These are phyloP conservation scores for Aschersonia sp. DNA, from an alignment of 2,329 filamentous ascomycete genomes.

Conservation along the genomic window DNA sequence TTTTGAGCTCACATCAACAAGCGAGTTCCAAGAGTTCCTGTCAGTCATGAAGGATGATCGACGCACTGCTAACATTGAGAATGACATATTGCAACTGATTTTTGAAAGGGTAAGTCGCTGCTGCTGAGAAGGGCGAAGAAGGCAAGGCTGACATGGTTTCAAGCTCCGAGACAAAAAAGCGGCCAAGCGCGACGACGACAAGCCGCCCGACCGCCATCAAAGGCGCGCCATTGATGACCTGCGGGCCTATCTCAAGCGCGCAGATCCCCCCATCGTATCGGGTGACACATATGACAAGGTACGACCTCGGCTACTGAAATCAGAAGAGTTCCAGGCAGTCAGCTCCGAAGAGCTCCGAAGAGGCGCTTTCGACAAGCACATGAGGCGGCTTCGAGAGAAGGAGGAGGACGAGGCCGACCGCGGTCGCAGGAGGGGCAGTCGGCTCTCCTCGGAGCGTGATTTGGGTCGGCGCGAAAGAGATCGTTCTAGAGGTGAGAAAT, in stretches of 20 bases:
- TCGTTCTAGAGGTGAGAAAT: constrained; percentile 43
- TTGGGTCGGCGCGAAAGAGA: constrained; percentile 48
- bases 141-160: neutral
- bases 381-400: constrained; percentile 81
- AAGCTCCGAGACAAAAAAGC: constrained; percentile 74
- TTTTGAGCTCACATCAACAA: constrained; percentile 78
- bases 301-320: constrained; percentile 61
- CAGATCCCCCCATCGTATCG: constrained; percentile 67
- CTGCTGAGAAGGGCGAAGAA: too few relatives aligned
- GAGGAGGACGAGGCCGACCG: constrained; percentile 73
- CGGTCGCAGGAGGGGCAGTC: constrained; percentile 42
- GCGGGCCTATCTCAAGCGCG: constrained; percentile 72
- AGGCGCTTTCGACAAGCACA: constrained; percentile 79
- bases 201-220: constrained; percentile 71
- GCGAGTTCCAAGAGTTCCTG: constrained; percentile 78
- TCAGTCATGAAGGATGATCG: constrained; percentile 70
- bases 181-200: constrained; percentile 72
- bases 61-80: constrained; percentile 76
- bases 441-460: constrained; percentile 35
- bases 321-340: constrained; percentile 72
- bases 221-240: constrained; percentile 73
- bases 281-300: constrained; percentile 84
- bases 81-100: constrained; percentile 63
- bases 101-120: constrained; percentile 54
- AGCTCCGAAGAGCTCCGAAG: constrained; percentile 70